These are phyloP conservation scores for Entonaema liquescens DNA, from an alignment of 495 filamentous ascomycete genomes.

Conservation along the genomic window DNA sequence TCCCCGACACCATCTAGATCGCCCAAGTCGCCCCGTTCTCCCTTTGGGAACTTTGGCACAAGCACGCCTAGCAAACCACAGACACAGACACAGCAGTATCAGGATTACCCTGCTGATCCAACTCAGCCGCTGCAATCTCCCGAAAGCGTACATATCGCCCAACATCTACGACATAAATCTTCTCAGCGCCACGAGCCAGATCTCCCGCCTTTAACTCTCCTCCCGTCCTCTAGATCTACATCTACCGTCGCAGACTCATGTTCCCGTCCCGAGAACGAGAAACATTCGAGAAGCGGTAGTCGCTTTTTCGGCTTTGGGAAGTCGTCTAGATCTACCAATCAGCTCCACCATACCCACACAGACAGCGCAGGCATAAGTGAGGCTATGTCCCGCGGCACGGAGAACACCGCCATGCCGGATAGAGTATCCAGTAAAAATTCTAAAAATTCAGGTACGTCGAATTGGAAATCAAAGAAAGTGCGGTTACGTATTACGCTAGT, in stretches of 20 bases:
- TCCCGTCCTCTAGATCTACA: slow-evolving; percentile 27
- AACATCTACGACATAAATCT: slow-evolving; percentile 41
- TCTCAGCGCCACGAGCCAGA: slow-evolving; percentile 36
- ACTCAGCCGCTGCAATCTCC: slow-evolving; percentile 48
- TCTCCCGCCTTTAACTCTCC: slow-evolving; percentile 34
- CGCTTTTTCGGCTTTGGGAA: slow-evolving; percentile 59
- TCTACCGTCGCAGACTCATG: slow-evolving; percentile 20
- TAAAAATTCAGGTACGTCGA: slow-evolving; percentile 57
- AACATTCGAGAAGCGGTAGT: slow-evolving; percentile 44
- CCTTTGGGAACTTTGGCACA: slow-evolving; percentile 55
- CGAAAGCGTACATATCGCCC: slow-evolving; percentile 48
- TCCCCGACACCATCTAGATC: slow-evolving; percentile 54
- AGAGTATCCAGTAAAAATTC: slow-evolving; percentile 51
- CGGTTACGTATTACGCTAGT: slow-evolving; percentile 19
- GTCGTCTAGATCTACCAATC: slow-evolving; percentile 50
- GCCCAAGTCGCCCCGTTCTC: slow-evolving; percentile 62
- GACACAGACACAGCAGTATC: slow-evolving; percentile 38
- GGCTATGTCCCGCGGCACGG: slow-evolving; percentile 55
- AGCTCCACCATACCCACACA: slow-evolving; percentile 49
- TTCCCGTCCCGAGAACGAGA: slow-evolving; percentile 38
- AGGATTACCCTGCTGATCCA: slow-evolving; percentile 44
- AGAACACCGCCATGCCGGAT: slow-evolving; percentile 48
- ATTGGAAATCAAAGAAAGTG: slow-evolving; percentile 21
- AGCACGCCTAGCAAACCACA: slow-evolving; percentile 30
- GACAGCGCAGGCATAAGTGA: slow-evolving; percentile 48